Evolutionary conservation across 306 rosid genomes (phyloP).

Genomic region (Canavalia ensiformis): DNA sequence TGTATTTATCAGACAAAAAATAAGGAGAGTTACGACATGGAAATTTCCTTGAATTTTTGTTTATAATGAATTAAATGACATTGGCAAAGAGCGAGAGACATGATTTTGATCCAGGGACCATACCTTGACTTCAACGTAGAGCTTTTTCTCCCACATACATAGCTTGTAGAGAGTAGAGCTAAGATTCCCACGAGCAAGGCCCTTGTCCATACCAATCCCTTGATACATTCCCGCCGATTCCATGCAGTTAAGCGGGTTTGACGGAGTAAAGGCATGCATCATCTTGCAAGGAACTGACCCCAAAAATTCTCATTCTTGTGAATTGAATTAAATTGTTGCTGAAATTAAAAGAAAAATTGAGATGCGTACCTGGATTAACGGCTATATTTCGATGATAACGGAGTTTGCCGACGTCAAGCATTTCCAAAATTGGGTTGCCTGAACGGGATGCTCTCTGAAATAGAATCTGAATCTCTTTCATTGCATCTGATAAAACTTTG

Average conservation of each 20-base stretch:
- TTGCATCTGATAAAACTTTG: slow-evolving; percentile 50
- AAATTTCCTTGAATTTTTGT: no score
- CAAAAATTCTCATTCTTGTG: background rate
- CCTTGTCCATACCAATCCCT: slow-evolving; percentile 49
- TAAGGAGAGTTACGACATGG: no score
- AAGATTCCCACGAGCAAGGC: slow-evolving; percentile 49
- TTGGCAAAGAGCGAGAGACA: no score
- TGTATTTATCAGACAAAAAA: background rate
- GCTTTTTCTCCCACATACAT: slow-evolving; percentile 78
- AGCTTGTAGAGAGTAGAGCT: slow-evolving; percentile 65
- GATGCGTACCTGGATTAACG: slow-evolving; percentile 59
- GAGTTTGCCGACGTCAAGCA: slow-evolving; percentile 55
- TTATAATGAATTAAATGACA: no score
- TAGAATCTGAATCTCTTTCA: slow-evolving; percentile 63
- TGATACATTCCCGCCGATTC: slow-evolving; percentile 39
- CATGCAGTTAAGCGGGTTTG: slow-evolving; percentile 34
- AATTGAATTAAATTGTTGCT: background rate
- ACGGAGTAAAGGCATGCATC: slow-evolving; percentile 34
- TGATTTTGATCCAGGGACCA: background rate
- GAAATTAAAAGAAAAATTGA: background rate
- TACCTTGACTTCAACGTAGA: slow-evolving; percentile 80
- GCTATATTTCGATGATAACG: slow-evolving; percentile 54
- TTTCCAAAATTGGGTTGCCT: slow-evolving; percentile 56
- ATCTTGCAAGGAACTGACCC: slow-evolving; percentile 56
- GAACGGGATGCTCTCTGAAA: slow-evolving; percentile 68